These are phyloP conservation scores for Pyrenula aspistea DNA, from an alignment of 495 filamentous ascomycete species.

Conservation along the genomic window DNA sequence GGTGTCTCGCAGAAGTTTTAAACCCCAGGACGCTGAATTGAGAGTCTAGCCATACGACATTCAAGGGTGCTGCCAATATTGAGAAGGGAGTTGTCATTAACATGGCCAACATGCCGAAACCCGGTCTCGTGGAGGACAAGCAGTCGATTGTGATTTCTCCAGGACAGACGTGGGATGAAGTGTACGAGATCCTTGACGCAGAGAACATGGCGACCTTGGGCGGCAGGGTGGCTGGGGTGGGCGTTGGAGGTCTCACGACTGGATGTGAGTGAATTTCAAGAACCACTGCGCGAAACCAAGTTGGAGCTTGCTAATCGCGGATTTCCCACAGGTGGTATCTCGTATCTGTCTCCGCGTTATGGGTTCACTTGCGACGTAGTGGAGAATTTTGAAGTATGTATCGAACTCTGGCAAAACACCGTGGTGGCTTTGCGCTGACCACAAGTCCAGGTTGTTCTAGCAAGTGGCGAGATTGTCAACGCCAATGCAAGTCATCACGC, in stretches of 20 bases:
- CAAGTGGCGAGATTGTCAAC: slow-evolving; percentile 19
- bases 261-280: slow-evolving; percentile 3
- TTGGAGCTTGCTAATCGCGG: neutral
- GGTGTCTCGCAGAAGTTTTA: too few relatives aligned
- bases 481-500: slow-evolving; percentile 14
- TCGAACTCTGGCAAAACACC: too few relatives aligned
- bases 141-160: slow-evolving; percentile 31
- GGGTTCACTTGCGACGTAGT: slow-evolving; percentile 20
- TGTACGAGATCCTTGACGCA: slow-evolving; percentile 31
- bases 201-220: slow-evolving; percentile 32
- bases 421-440: too few relatives aligned
- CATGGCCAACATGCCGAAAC: slow-evolving; percentile 27
- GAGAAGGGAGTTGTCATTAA: slow-evolving; percentile 38
- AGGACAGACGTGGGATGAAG: slow-evolving; percentile 35
- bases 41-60: slow-evolving; percentile 30
- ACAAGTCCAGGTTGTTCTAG: slow-evolving; percentile 17
- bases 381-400: slow-evolving; percentile 14
- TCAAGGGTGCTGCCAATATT: slow-evolving; percentile 36
- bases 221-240: slow-evolving; percentile 35
- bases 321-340: slow-evolving; percentile 13
- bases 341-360: slow-evolving; percentile 10
- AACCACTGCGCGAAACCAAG: slow-evolving; percentile 1
- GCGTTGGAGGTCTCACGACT: slow-evolving; percentile 35
- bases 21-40: too few relatives aligned
- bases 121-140: slow-evolving; percentile 29